Evolutionary conservation across 768 basidiomycete genomes (phyloP), one percentile per base, ranked within the genome.

Genomic region (Guyanaporus albipodus): DNA sequence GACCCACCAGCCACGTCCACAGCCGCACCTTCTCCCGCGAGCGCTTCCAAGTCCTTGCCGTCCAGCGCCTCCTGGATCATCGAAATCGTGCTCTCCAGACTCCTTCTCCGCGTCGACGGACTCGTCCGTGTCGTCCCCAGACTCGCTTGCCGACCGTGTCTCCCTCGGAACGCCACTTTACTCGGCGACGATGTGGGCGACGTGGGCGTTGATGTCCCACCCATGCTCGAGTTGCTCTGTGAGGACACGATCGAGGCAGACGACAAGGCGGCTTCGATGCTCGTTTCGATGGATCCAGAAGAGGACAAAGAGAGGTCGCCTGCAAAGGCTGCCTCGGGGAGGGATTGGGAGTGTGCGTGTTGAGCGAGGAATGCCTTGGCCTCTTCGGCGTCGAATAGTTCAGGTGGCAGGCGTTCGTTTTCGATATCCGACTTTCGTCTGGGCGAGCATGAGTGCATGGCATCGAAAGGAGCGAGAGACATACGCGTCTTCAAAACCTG

Each of bases 341-440:
- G 63, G 3, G 70, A 70, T 29, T 59, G 64, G 4, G 67, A 64
- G 11, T 66, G 63, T 0, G 46, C 54, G 22, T 64, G 60, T 48
- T 62, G 64, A 39, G 61, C 53, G 46, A 87, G 59, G 52, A 82
- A 78, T 7, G 84, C 80, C 53, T 78, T 81, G 46, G 82, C 85
- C 67, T 87, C 83, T 48, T 66, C 64, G 6, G 82, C 85, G 60
- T 97, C 94, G 63, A 91, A 87, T 15, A 99, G 76, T 14, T 97
- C 92, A 2, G 95, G 95, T 3, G 95, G 96, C n/a, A 98, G 74
- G 27, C 93, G 86, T 68, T 99, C 96, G 70, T 98, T 98, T 70
- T 98, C 95, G 55, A 98, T 97, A 73, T 98, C 96, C 35, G 89
- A 91, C 72, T 93, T 94, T 50, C 93, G 91, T 33, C 92, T 94